These are phyloP conservation scores for Epichloe coenophiala DNA, from an alignment of 2,329 filamentous ascomycete genomes.

Conservation along the genomic window DNA sequence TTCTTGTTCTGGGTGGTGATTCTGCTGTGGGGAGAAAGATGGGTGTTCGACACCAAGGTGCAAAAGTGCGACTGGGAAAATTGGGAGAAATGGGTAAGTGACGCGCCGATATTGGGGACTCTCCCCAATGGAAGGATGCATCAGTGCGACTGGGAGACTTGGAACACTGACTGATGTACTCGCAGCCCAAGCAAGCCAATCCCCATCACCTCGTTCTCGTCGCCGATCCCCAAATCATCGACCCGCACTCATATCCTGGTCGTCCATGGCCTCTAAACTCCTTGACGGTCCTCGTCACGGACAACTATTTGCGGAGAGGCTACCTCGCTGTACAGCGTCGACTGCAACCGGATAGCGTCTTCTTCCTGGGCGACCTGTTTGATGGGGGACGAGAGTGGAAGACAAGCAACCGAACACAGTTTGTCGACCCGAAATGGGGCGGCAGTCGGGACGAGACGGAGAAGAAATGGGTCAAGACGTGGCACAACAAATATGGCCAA, in stretches of 20 bases:
- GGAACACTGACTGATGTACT: not conserved
- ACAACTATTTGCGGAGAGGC: constrained; percentile 76
- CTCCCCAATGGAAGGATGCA: too few relatives aligned
- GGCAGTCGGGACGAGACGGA: constrained; percentile 37
- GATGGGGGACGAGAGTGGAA: constrained; percentile 95
- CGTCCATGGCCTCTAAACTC: constrained; percentile 48
- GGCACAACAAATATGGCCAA: constrained; percentile 64
- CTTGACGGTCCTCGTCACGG: constrained; percentile 51
- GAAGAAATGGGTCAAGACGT: constrained; percentile 44
- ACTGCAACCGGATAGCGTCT: constrained; percentile 71
- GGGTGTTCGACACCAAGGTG: constrained; percentile 58
- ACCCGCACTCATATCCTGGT: constrained; percentile 88
- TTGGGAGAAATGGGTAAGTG: constrained; percentile 85
- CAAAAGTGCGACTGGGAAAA: constrained; percentile 64
- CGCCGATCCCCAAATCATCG: constrained; percentile 83
- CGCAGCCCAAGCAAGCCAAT: constrained; percentile 58
- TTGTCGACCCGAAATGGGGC: constrained; percentile 46
- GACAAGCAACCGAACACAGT: constrained; percentile 43
- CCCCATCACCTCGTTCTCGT: constrained; percentile 78
- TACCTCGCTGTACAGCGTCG: constrained; percentile 65
- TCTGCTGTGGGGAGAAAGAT: constrained; percentile 75
- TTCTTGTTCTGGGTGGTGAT: constrained; percentile 62
- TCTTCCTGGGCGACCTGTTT: constrained; percentile 90
- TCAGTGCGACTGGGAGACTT: too few relatives aligned
- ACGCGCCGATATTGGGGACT: not conserved